A percentile compares a stretch with the other conserved stretches of the same genome.
phyloP scores from a whole-genome alignment of 2,329 filamentous ascomycete species.

The Fusarium irregulare region DNA sequence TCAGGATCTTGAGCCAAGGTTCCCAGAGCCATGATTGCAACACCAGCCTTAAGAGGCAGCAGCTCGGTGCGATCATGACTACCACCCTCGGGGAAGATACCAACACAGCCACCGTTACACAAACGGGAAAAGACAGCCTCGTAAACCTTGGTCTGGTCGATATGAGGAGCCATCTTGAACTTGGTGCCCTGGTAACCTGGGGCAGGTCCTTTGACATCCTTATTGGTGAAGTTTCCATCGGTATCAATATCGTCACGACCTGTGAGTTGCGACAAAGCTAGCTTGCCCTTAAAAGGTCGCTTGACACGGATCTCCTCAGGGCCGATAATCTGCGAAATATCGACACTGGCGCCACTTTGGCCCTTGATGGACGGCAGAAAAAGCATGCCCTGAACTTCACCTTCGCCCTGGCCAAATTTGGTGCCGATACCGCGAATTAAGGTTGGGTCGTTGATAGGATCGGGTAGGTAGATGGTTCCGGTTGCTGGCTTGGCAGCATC shows the following conservation, averaged over 20 bases:
- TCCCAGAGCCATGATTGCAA: slow-evolving; percentile 97
- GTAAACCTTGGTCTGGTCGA: slow-evolving; percentile 94
- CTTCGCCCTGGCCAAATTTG: slow-evolving; percentile 79
- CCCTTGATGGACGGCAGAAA: slow-evolving; percentile 89
- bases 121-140: slow-evolving; percentile 90
- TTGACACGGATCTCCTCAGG: slow-evolving; percentile 87
- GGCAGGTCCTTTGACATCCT: slow-evolving; percentile 63
- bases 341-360: slow-evolving; percentile 78
- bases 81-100: slow-evolving; percentile 96
- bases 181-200: slow-evolving; percentile 79
- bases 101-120: slow-evolving; percentile 85
- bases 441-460: slow-evolving; percentile 85
- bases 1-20: slow-evolving; percentile 86
- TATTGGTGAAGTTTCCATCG: slow-evolving; percentile 71
- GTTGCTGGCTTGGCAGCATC: slow-evolving; percentile 84
- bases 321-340: slow-evolving; percentile 83
- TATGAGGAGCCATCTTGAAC: slow-evolving; percentile 90
- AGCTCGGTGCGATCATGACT: slow-evolving; percentile 95
- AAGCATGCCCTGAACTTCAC: slow-evolving; percentile 82
- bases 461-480: slow-evolving; percentile 88
- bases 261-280: slow-evolving; percentile 83
- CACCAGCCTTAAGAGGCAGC: slow-evolving; percentile 92
- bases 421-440: slow-evolving; percentile 83
- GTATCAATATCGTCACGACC: slow-evolving; percentile 78
- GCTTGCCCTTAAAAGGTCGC: slow-evolving; percentile 83